Conservation (phyloP, 495 filamentous ascomycete genomes). For the Penicillium mononematosum region DNA sequence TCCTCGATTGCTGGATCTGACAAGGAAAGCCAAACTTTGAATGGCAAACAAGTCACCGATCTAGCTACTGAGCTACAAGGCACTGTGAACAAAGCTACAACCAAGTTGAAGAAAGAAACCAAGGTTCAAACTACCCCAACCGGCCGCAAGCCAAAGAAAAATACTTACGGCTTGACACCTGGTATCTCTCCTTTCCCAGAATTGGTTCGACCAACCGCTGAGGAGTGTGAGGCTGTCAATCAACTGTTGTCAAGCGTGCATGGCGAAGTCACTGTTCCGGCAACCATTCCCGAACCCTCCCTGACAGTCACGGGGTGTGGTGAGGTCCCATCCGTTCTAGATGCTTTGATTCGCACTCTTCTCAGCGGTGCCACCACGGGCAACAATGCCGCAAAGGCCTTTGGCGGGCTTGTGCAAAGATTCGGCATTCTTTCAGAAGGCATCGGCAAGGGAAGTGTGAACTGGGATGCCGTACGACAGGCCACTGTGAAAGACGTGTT, state of each 20-base stretch:
- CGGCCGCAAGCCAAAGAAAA: slow-evolving; percentile 20
- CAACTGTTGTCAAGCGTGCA: slow-evolving; percentile 65
- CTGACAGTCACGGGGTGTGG: slow-evolving; percentile 82
- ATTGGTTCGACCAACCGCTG: slow-evolving; percentile 62
- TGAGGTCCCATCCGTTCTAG: slow-evolving; percentile 88
- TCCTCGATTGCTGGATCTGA: slow-evolving; percentile 2
- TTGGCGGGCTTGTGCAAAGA: slow-evolving; percentile 64
- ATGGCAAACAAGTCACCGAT: slow-evolving; percentile 11
- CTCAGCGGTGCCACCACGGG: slow-evolving; percentile 74
- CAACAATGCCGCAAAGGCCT: slow-evolving; percentile 64
- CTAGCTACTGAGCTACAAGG: slow-evolving; percentile 19
- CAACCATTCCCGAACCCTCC: slow-evolving; percentile 71
- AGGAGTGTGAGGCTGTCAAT: slow-evolving; percentile 75
- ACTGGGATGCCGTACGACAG: slow-evolving; percentile 80
- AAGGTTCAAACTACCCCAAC: slow-evolving; percentile 18
- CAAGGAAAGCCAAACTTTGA: slow-evolving; percentile 14
- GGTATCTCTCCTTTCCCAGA: slow-evolving; percentile 66
- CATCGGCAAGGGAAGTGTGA: slow-evolving; percentile 71
- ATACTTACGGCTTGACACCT: slow-evolving; percentile 42
- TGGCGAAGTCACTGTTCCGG: slow-evolving; percentile 62
- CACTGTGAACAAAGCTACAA: slow-evolving; percentile 24
- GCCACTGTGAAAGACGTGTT: slow-evolving; percentile 62
- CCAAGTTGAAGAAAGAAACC: slow-evolving; percentile 5
- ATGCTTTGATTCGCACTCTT: slow-evolving; percentile 79
- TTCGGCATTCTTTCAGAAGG: slow-evolving; percentile 66